phyloP scores from a whole-genome alignment of 75 land plant species.

The Larix kaempferi region DNA sequence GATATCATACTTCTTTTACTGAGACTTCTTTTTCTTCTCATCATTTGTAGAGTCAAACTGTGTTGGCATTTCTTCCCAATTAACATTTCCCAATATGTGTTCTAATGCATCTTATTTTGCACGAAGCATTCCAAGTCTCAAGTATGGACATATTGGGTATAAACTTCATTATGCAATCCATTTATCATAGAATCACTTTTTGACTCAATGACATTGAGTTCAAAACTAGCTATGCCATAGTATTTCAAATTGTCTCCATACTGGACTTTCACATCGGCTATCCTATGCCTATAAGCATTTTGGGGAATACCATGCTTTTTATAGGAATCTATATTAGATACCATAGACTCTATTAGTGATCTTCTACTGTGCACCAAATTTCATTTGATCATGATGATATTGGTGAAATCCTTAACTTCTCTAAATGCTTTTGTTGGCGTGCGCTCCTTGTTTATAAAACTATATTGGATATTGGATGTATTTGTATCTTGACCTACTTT shows the following conservation, averaged over 20 bases:
- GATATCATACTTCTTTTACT: conserved; percentile 32
- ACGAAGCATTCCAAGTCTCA: conserved; percentile 91
- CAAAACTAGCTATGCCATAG: conserved; percentile 70
- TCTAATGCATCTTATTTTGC: conserved; percentile 58
- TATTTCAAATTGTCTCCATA: conserved; percentile 67
- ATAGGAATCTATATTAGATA: conserved; percentile 49
- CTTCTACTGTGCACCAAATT: conserved; percentile 91
- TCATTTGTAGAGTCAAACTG: conserved; percentile 7
- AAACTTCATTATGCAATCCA: conserved; percentile 65
- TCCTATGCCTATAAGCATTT: conserved; percentile 39
- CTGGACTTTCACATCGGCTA: conserved; percentile 62
- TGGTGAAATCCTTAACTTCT: conserved; percentile 76
- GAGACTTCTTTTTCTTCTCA: conserved; percentile 12
- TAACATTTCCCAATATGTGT: conserved; percentile 29
- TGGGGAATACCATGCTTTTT: conserved; percentile 33
- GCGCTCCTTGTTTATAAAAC: too few relatives aligned
- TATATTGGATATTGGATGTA: too few relatives aligned
- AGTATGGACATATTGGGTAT: conserved; percentile 89
- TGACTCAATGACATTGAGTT: conserved; percentile 37
- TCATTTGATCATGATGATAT: conserved; percentile 77
- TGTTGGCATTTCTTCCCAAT: conserved; percentile 9
- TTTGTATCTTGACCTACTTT: too few relatives aligned
- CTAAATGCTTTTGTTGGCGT: conserved; percentile 71
- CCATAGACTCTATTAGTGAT: conserved; percentile 81
- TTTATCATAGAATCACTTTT: conserved; percentile 18